These are phyloP conservation scores for Dothideomycetes sp. DNA, from an alignment of 2,329 filamentous ascomycete genomes.

Conservation along the genomic window DNA sequence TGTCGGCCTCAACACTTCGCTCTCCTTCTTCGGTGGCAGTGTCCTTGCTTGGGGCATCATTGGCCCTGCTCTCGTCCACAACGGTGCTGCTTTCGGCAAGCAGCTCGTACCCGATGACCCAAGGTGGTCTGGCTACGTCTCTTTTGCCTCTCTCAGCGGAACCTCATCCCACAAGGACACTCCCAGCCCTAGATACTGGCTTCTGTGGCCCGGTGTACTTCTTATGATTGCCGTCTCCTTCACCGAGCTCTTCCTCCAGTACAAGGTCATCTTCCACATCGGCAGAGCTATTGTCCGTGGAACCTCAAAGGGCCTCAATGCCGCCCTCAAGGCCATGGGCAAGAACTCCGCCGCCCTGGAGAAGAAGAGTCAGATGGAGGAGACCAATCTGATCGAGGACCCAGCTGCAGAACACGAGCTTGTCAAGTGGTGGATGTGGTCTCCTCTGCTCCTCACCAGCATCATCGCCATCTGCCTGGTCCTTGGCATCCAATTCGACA, in stretches of 20 bases:
- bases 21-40: slow-evolving; percentile 47
- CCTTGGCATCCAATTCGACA: slow-evolving; percentile 42
- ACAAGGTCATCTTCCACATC: slow-evolving; percentile 34
- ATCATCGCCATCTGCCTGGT: slow-evolving; percentile 42
- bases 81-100: slow-evolving; percentile 37
- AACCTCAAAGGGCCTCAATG: slow-evolving; percentile 32
- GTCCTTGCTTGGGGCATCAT: slow-evolving; percentile 47
- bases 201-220: slow-evolving; percentile 41
- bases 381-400: slow-evolving; percentile 39
- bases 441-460: slow-evolving; percentile 32
- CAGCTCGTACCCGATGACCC: slow-evolving; percentile 29
- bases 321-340: slow-evolving; percentile 27
- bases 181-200: slow-evolving; percentile 41
- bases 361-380: slow-evolving; percentile 25
- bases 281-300: slow-evolving; percentile 39
- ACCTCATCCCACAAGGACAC: slow-evolving; percentile 27
- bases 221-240: slow-evolving; percentile 41
- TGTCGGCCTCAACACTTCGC: slow-evolving; percentile 46
- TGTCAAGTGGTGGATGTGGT: slow-evolving; percentile 44
- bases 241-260: slow-evolving; percentile 27
- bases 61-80: slow-evolving; percentile 42
- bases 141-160: slow-evolving; percentile 27
- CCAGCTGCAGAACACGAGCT: slow-evolving; percentile 35
- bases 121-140: slow-evolving; percentile 32
- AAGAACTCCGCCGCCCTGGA: slow-evolving; percentile 34